Evolutionary conservation across 1,284 basidiomycete genomes (phyloP).

Genomic region (Pseudozyma flocculosa): DNA sequence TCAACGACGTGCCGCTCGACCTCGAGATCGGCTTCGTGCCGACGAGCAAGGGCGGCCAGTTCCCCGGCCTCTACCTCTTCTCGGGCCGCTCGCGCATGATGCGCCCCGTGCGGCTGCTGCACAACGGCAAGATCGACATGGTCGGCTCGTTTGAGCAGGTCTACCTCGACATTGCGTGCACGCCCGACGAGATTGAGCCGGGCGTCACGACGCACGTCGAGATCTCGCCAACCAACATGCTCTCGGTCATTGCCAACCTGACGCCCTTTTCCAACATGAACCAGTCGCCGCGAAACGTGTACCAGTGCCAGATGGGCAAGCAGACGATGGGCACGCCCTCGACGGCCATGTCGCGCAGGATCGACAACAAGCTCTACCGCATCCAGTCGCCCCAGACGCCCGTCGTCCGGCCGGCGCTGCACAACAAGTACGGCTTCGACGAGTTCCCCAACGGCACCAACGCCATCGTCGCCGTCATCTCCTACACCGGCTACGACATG

Average conservation of each 20-base stretch:
- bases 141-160: constrained; percentile 98
- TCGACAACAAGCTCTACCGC: constrained; percentile 98
- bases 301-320: constrained; percentile 91
- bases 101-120: constrained; percentile 90
- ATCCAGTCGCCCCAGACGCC: constrained; percentile 94
- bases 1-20: constrained; percentile 77
- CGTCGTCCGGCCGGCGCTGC: constrained; percentile 84
- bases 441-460: constrained; percentile 98
- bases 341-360: constrained; percentile 83
- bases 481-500: constrained; percentile 99
- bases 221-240: constrained; percentile 88
- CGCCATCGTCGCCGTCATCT: constrained; percentile 97
- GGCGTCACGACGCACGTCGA: constrained; percentile 83
- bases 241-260: constrained; percentile 72
- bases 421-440: constrained; percentile 98
- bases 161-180: constrained; percentile 97
- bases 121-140: constrained; percentile 83
- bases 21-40: constrained; percentile 94
- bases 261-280: constrained; percentile 88
- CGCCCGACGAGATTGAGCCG: constrained; percentile 80
- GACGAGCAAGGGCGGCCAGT: constrained; percentile 87
- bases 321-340: constrained; percentile 99
- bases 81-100: constrained; percentile 89
- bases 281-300: constrained; percentile 68
- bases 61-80: constrained; percentile 94